Evolutionary conservation across 1,284 basidiomycete species (phyloP), one percentile per base, ranked within the genome.

Genomic region (Microstroma glucosiphilum): DNA sequence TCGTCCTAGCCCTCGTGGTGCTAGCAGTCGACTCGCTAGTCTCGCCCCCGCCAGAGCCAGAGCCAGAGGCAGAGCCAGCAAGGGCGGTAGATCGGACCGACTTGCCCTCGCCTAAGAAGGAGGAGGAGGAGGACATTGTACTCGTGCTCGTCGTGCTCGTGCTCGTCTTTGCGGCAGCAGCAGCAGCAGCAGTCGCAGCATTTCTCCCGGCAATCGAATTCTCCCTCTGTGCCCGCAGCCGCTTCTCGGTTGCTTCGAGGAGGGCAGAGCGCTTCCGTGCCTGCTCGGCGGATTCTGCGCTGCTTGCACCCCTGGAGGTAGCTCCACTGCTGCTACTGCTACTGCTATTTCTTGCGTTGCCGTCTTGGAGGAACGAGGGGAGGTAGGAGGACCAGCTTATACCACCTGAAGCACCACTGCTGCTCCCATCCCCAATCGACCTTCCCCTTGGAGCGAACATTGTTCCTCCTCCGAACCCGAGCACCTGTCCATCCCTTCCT

Each of bases 171-270:
- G 43, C 21, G 6, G 43, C 21, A 17, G 21, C 21, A n/a, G 43
- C 21, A 4, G 41, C 41, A 11, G 41, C 41, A 11, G 41, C 41
- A 25, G 69, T 66, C 1, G 66, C 25, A 15, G 66, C 63, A 59
- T 75, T 74, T 17, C 69, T 60, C 4, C 65, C 69, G 40, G 69
- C 69, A 43, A 75, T 75, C 17, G 68, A 69, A 12, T 60, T 61
- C 0, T 63, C 53, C 43, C 63, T 57, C 4, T 58, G 57, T 0
- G 63, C 58, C 1, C 68, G 60, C 0, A 75, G 60, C 6, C 72
- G 63, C 17, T 68, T 65, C 48, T 75, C 72, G 12, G 72, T 67
- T 15, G 72, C 72, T 25, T 66, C 70, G 4, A 73, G 66, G 40
- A 73, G 58, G 25, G 66, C 72, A 19, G 73, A 65, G 12, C 72